Evolutionary conservation across 2,329 filamentous ascomycete species (phyloP).

Genomic region (Stagonosporopsis rhizophila): DNA sequence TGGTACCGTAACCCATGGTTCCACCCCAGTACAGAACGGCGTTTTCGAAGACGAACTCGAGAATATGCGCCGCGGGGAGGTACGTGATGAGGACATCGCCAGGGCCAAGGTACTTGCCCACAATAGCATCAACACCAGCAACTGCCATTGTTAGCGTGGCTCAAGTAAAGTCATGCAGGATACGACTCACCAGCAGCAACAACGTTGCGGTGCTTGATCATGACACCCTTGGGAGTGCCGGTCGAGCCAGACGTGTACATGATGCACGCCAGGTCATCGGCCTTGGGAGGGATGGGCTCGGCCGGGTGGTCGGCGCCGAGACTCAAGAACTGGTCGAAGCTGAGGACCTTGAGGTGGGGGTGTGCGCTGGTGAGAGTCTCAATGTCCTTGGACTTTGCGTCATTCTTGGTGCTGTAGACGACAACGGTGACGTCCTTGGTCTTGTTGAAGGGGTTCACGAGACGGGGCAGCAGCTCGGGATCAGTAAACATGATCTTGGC

Average conservation of each 20-base stretch:
- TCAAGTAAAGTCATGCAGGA: background rate
- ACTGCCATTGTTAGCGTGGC: conserved; percentile 51
- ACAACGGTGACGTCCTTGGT: conserved; percentile 64
- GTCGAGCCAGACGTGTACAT: conserved; percentile 89
- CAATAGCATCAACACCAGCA: conserved; percentile 78
- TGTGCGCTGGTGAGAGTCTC: conserved; percentile 62
- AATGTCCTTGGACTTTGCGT: conserved; percentile 60
- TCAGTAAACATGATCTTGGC: conserved; percentile 87
- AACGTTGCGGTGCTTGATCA: conserved; percentile 80
- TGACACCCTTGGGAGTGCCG: conserved; percentile 86
- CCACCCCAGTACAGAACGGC: conserved; percentile 87
- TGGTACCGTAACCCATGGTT: conserved; percentile 91
- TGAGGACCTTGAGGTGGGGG: conserved; percentile 60
- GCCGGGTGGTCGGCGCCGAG: conserved; percentile 70
- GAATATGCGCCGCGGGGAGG: conserved; percentile 91
- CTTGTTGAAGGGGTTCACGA: conserved; percentile 62
- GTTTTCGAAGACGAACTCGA: conserved; percentile 96
- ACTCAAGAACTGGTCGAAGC: conserved; percentile 63
- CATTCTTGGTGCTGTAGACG: conserved; percentile 64
- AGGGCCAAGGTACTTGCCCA: conserved; percentile 79
- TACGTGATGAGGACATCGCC: conserved; percentile 86
- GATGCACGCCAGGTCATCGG: conserved; percentile 81
- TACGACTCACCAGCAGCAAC: conserved; percentile 72
- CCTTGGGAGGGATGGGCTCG: conserved; percentile 73
- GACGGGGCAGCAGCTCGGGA: conserved; percentile 69